Conservation (phyloP, 495 filamentous ascomycete genomes). For the Melanomma pulvis-pyrius region DNA sequence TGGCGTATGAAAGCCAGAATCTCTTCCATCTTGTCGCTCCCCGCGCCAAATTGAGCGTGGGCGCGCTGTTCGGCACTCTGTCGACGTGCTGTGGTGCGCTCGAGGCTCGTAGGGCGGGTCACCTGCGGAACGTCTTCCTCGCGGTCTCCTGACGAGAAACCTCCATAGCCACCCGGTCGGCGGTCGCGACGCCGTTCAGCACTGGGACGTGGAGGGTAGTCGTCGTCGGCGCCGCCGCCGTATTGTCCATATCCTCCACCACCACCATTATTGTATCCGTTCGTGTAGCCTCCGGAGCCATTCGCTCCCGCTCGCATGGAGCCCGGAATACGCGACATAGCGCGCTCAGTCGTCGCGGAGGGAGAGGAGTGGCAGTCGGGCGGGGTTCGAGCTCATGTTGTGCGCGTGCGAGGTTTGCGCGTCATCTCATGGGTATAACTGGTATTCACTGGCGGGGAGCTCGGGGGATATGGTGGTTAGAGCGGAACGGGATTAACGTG, state of each 20-base stretch:
- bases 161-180: conserved; percentile 48
- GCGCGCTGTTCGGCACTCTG: conserved; percentile 37
- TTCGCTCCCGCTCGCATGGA: conserved; percentile 17
- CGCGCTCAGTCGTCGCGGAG: conserved; percentile 2
- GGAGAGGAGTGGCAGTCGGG: not conserved
- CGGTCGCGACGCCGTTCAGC: conserved; percentile 37
- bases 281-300: conserved; percentile 33
- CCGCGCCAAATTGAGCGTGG: conserved; percentile 37
- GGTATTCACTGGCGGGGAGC: not conserved
- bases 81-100: conserved; percentile 36
- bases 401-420: not conserved
- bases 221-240: conserved; percentile 12
- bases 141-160: conserved; percentile 30
- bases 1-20: conserved; percentile 72
- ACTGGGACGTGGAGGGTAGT: conserved; percentile 13
- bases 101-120: conserved; percentile 38
- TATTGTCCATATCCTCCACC: conserved; percentile 8
- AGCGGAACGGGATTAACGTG: not conserved
- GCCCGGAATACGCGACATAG: conserved; percentile 35
- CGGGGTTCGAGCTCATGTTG: not conserved
- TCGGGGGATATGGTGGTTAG: not conserved
- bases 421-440: not conserved
- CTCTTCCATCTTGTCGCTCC: conserved; percentile 54
- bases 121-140: conserved; percentile 34
- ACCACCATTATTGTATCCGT: conserved; percentile 17